Evolutionary conservation across 371 early-diverging fungal species (phyloP).

Genomic region (Neoconidiobolus thromboides): DNA sequence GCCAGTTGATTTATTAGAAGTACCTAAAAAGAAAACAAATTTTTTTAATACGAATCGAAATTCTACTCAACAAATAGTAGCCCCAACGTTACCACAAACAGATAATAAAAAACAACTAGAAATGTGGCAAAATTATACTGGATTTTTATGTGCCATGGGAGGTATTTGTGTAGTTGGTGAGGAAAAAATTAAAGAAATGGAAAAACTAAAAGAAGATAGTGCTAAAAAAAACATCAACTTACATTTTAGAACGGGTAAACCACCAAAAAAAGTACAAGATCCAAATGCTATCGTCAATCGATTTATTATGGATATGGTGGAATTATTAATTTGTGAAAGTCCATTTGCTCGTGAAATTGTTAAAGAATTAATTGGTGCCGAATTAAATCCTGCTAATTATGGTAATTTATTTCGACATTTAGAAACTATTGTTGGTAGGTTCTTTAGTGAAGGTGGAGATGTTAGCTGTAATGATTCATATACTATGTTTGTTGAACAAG

Average conservation of each 20-base stretch:
- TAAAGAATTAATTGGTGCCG: conserved; percentile 69
- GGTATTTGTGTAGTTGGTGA: conserved; percentile 32
- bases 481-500: conserved; percentile 76
- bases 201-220: conserved; percentile 8
- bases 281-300: conserved; percentile 42
- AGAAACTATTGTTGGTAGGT: conserved; percentile 47
- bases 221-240: conserved; percentile 13
- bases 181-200: conserved; percentile 11
- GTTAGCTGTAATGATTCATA: conserved; percentile 54
- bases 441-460: conserved; percentile 59
- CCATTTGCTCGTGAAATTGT: conserved; percentile 77
- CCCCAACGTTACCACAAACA: conserved; percentile 11
- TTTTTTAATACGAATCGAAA: background rate
- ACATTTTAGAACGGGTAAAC: conserved; percentile 12
- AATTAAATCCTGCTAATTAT: conserved; percentile 64
- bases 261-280: conserved; percentile 11
- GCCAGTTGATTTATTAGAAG: conserved; percentile 11
- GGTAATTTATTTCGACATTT: conserved; percentile 67
- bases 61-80: conserved; percentile 13
- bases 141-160: conserved; percentile 64
- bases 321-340: conserved; percentile 65
- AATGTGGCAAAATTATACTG: conserved; percentile 68
- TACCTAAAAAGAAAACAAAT: conserved; percentile 11
- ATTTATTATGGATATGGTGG: conserved; percentile 71
- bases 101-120: conserved; percentile 5